Conservation (phyloP, 208 protist genomes). For the Borovskyia barvae region DNA sequence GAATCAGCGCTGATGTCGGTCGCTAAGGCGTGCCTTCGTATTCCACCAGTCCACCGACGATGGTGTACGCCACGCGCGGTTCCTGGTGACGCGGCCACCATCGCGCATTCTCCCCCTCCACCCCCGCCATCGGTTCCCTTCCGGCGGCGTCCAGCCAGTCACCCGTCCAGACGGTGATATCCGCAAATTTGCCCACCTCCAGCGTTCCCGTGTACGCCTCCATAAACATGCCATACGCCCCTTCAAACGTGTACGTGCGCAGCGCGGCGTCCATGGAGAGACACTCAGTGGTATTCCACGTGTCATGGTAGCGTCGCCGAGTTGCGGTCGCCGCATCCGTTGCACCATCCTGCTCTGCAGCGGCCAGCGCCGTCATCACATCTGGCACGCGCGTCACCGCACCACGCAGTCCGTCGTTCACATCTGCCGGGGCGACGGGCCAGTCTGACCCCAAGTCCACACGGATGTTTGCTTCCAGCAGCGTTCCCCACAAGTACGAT, state of each 20-base stretch:
- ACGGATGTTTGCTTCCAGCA: constrained; percentile 30
- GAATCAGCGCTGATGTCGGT: no score
- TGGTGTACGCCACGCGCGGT: constrained; percentile 41
- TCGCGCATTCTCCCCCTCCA: constrained; percentile 16
- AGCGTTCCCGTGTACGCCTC: constrained; percentile 53
- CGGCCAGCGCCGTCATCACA: constrained; percentile 44
- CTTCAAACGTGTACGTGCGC: constrained; percentile 53
- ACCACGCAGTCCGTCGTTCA: constrained; percentile 47
- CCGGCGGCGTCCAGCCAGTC: constrained; percentile 35
- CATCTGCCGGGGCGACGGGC: constrained; percentile 53
- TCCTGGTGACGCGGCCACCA: constrained; percentile 41
- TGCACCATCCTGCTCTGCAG: constrained; percentile 17
- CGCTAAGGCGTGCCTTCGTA: constrained; percentile 25
- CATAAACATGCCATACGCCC: constrained; percentile 54
- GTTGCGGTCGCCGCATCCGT: not conserved
- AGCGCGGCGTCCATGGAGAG: constrained; percentile 58
- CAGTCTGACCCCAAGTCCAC: constrained; percentile 64
- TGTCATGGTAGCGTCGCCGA: constrained; percentile 35
- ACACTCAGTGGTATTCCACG: constrained; percentile 46
- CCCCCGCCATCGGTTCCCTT: constrained; percentile 19
- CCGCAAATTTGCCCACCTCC: constrained; percentile 59
- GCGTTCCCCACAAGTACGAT: constrained; percentile 50
- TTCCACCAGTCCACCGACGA: constrained; percentile 53
- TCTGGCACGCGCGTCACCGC: constrained; percentile 58
- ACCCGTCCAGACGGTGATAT: constrained; percentile 57